Conservation (phyloP, 2,329 filamentous ascomycete species). For the Diaporthe eres region DNA sequence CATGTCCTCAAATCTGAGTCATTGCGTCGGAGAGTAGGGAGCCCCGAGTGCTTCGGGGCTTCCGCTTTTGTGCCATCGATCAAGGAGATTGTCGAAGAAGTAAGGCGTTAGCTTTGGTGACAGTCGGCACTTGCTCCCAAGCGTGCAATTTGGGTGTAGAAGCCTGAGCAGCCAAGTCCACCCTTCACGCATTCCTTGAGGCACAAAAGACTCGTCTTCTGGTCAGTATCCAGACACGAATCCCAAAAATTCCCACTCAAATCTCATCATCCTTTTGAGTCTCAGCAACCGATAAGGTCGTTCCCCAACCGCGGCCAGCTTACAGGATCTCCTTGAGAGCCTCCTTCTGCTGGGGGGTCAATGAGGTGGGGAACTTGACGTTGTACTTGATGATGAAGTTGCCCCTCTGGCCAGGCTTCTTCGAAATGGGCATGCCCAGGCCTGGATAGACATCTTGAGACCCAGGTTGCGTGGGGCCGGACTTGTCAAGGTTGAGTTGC, state of each 20-base stretch:
- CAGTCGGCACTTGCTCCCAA: background rate
- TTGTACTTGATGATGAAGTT: constrained; percentile 93
- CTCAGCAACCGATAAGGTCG: background rate
- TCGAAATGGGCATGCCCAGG: constrained; percentile 95
- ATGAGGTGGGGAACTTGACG: constrained; percentile 87
- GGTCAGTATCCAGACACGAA: background rate
- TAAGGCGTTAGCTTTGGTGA: background rate
- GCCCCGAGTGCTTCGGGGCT: background rate
- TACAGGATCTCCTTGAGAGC: constrained; percentile 84
- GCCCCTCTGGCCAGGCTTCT: constrained; percentile 86
- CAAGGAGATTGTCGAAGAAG: background rate
- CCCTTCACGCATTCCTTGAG: background rate
- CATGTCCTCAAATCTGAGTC: constrained; percentile 2
- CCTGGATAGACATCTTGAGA: constrained; percentile 85
- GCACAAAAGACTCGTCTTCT: background rate
- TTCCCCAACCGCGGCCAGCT: constrained; percentile 38
- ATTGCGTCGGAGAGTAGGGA: background rate
- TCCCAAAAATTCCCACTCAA: constrained; percentile 17
- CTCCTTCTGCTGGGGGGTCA: constrained; percentile 85
- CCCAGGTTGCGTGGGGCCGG: constrained; percentile 87
- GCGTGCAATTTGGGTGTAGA: too few relatives aligned
- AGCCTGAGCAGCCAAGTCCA: background rate
- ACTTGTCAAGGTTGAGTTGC: constrained; percentile 83
- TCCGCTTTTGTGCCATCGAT: background rate
- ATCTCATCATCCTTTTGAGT: background rate